These are phyloP conservation scores for Rosa lucieae DNA, from an alignment of 306 rosid species.

Conservation along the genomic window DNA sequence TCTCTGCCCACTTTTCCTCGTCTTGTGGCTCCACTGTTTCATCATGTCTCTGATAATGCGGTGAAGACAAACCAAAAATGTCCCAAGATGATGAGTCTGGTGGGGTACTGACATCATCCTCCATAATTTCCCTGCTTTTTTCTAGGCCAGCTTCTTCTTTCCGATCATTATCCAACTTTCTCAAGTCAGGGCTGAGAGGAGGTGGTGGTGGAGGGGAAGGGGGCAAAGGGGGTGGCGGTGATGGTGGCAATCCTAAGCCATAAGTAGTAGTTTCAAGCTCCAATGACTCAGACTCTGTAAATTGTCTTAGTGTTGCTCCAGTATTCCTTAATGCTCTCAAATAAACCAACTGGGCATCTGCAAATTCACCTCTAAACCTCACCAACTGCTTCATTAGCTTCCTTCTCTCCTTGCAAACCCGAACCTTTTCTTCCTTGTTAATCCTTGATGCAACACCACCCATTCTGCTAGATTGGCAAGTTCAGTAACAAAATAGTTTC, in stretches of 20 bases:
- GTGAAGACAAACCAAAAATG: constrained; percentile 26
- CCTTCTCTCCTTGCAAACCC: constrained; percentile 75
- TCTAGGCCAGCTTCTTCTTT: constrained; percentile 30
- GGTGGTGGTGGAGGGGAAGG: constrained; percentile 67
- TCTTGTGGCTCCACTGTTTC: constrained; percentile 46
- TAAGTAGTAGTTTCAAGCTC: constrained; percentile 56
- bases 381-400: constrained; percentile 69
- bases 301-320: constrained; percentile 82
- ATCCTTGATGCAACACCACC: constrained; percentile 78
- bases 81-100: constrained; percentile 30
- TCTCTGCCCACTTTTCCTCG: constrained; percentile 81
- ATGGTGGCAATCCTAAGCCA: constrained; percentile 47
- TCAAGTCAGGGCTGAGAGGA: constrained; percentile 53
- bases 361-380: constrained; percentile 64
- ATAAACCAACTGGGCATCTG: constrained; percentile 70
- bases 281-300: constrained; percentile 73
- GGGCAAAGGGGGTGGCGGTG: constrained; percentile 54
- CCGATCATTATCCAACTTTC: constrained; percentile 24
- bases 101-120: constrained; percentile 23
- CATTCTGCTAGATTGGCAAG: constrained; percentile 38
- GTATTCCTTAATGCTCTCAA: constrained; percentile 71
- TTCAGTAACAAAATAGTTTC: background rate
- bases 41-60: constrained; percentile 11
- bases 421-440: constrained; percentile 66
- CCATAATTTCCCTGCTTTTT: constrained; percentile 40